Percentiles rank a stretch among this genome's conserved stretches.
Evolutionary conservation across 208 protist species (phyloP).

Genomic region (Acanthamoeba polyphaga): DNA sequence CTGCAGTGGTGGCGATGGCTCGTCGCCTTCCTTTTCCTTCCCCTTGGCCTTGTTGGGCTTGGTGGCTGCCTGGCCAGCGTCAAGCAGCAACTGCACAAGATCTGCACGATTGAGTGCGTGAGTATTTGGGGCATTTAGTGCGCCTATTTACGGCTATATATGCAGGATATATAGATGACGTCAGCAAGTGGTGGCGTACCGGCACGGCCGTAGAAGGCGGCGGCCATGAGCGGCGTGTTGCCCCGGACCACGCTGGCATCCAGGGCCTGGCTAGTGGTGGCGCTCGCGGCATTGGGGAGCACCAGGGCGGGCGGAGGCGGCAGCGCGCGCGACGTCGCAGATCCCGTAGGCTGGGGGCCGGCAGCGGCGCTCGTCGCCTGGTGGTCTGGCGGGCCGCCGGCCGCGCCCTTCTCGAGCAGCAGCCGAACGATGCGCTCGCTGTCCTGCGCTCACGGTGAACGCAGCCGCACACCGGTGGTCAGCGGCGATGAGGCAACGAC

Average conservation of each 20-base stretch:
- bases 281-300: background rate
- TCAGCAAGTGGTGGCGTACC: too few species aligned
- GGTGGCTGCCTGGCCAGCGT: background rate
- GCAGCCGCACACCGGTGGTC: too few species aligned
- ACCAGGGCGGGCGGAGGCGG: background rate
- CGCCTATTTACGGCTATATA: too few species aligned
- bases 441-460: background rate
- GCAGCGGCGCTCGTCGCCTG: background rate
- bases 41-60: background rate
- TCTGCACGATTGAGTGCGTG: background rate
- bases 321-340: background rate
- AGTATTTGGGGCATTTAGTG: too few species aligned
- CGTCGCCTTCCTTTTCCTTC: background rate
- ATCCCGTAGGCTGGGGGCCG: background rate
- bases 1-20: background rate
- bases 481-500: background rate
- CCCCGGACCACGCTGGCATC: background rate
- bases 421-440: background rate
- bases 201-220: conserved; percentile 27
- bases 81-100: background rate
- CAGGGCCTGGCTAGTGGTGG: background rate
- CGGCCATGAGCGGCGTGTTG: conserved; percentile 68
- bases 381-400: background rate
- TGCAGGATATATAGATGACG: too few species aligned
- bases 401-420: conserved; percentile 1